Evolutionary conservation across 148 eudicot species (phyloP).

Genomic region (Rhododendron henanense): DNA sequence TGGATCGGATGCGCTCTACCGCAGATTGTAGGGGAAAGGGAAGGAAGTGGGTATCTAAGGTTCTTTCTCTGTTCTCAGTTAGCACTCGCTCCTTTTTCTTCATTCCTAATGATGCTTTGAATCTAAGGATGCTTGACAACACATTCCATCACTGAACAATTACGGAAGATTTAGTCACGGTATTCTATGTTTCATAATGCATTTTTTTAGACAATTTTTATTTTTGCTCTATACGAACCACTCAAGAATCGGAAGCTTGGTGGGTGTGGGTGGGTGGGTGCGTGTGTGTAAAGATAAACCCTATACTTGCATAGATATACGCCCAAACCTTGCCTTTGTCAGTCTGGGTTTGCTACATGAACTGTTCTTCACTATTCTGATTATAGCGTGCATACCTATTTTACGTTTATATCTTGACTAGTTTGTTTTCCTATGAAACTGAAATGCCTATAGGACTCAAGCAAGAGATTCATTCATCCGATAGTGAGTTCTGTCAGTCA

Average conservation of each 20-base stretch:
- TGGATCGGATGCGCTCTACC: background rate
- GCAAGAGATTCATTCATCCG: background rate
- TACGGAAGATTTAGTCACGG: background rate
- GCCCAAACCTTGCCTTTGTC: too few relatives aligned
- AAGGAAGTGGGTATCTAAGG: background rate
- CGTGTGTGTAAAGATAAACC: background rate
- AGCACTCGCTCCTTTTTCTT: background rate
- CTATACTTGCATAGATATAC: too few relatives aligned
- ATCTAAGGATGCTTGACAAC: background rate
- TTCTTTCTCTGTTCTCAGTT: background rate
- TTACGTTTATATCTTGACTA: too few relatives aligned
- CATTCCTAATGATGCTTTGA: background rate
- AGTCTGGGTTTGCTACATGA: too few relatives aligned
- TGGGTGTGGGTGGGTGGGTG: background rate
- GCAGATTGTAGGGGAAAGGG: background rate
- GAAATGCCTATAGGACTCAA: background rate
- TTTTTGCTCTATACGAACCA: background rate
- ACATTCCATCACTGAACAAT: background rate
- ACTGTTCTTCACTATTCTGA: too few relatives aligned
- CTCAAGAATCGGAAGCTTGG: background rate
- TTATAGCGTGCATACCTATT: too few relatives aligned
- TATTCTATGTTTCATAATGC: background rate
- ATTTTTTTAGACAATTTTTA: background rate
- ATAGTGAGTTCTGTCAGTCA: background rate
- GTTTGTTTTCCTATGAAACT: too few relatives aligned